Conservation (phyloP, 768 basidiomycete genomes). For the Trametes cinnabarina region DNA sequence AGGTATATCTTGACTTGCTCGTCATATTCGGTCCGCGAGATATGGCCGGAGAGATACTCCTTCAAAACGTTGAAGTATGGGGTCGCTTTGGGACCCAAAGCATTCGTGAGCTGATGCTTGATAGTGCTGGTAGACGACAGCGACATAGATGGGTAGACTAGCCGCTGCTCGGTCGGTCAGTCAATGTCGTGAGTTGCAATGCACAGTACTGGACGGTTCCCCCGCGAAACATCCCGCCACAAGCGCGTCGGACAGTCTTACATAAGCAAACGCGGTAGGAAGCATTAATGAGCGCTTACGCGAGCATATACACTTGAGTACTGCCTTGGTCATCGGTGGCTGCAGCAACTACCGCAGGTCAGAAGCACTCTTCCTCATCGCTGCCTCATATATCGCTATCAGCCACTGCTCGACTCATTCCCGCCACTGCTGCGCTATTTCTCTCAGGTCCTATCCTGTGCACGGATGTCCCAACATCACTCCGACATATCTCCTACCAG, state of each 20-base stretch:
- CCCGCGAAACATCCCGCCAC: not conserved
- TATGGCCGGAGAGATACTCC: conserved; percentile 62
- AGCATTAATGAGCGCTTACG: conserved; percentile 2
- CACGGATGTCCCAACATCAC: not conserved
- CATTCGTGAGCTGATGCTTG: conserved; percentile 61
- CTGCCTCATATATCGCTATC: conserved; percentile 1
- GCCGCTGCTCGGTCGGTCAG: not conserved
- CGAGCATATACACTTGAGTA: not conserved
- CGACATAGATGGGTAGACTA: conserved; percentile 48
- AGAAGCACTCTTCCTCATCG: not conserved
- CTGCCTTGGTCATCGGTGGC: conserved; percentile 2
- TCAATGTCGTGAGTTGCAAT: not conserved
- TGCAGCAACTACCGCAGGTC: conserved; percentile 14
- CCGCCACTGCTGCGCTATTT: not conserved
- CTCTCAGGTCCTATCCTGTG: not conserved
- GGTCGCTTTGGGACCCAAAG: conserved; percentile 58
- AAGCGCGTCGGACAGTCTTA: not conserved
- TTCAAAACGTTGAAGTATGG: conserved; percentile 64
- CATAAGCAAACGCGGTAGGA: not conserved
- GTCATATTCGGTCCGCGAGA: conserved; percentile 76
- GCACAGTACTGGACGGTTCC: not conserved
- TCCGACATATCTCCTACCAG: not conserved
- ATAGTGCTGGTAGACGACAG: conserved; percentile 72
- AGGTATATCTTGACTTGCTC: conserved; percentile 62
- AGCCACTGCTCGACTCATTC: not conserved